phyloP scores from a whole-genome alignment of 164 flowering plant species.

The Nelumbo lutea region DNA sequence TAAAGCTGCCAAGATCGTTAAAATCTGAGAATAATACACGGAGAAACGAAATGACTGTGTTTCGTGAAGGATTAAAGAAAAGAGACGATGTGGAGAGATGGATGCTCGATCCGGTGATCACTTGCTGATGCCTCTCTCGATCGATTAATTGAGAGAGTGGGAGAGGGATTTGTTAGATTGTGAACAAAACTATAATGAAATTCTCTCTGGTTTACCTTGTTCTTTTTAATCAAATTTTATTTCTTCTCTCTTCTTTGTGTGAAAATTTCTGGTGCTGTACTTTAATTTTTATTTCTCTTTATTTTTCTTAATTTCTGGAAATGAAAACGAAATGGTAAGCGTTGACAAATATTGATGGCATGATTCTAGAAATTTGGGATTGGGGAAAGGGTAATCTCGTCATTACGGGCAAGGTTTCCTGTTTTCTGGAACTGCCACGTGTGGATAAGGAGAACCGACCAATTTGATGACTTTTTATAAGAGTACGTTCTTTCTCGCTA shows the following conservation, averaged over 20 bases:
- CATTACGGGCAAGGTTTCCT: neutral
- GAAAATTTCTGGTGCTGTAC: too few species aligned
- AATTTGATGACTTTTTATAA: too few species aligned
- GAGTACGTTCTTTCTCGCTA: too few species aligned
- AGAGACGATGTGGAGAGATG: neutral
- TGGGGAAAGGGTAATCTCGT: neutral
- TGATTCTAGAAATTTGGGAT: neutral
- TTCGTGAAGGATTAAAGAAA: too few species aligned
- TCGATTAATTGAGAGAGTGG: neutral
- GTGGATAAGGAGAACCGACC: neutral
- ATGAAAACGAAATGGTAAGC: too few species aligned
- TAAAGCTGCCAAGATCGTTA: slow-evolving; percentile 39
- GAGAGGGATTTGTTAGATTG: neutral
- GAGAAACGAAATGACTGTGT: neutral
- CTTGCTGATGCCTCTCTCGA: neutral
- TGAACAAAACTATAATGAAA: neutral
- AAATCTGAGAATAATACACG: slow-evolving; percentile 19
- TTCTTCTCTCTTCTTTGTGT: neutral
- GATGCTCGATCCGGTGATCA: neutral
- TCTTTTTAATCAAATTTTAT: neutral
- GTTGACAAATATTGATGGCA: neutral
- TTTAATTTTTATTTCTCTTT: too few species aligned
- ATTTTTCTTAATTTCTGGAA: too few species aligned
- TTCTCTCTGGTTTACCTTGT: neutral
- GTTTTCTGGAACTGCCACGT: neutral